Evolutionary conservation across 352 stramenopile genomes (phyloP).

Genomic region (Sclerospora graminicola): DNA sequence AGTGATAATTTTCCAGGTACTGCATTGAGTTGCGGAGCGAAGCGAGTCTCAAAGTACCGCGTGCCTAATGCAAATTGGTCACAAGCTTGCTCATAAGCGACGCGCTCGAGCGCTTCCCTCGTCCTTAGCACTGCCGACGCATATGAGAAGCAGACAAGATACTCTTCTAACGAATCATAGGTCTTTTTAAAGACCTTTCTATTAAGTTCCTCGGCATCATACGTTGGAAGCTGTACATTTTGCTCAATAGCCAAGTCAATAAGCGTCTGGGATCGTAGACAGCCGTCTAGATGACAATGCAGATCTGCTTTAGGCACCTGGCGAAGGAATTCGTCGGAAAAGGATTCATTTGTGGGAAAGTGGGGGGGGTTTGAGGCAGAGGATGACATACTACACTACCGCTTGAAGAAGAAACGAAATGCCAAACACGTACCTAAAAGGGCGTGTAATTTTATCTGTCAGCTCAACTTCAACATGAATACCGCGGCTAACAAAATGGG

Average conservation of each 20-base stretch:
- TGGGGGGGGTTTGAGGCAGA: too few species aligned
- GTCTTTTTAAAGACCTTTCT: conserved; percentile 70
- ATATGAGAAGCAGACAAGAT: conserved; percentile 78
- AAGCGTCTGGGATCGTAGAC: conserved; percentile 67
- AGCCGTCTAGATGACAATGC: conserved; percentile 83
- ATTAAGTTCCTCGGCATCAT: conserved; percentile 47
- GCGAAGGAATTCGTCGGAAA: conserved; percentile 61
- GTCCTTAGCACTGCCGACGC: conserved; percentile 56
- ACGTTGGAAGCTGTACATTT: conserved; percentile 60
- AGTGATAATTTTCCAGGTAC: conserved; percentile 49
- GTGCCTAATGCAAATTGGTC: conserved; percentile 74
- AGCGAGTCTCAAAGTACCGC: conserved; percentile 81
- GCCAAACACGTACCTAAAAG: too few species aligned
- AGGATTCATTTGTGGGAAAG: conserved; percentile 49
- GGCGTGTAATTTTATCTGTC: too few species aligned
- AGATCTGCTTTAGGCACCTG: conserved; percentile 76
- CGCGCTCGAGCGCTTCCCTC: conserved; percentile 56
- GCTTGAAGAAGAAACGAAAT: too few species aligned
- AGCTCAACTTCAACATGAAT: too few species aligned
- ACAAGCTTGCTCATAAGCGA: conserved; percentile 76
- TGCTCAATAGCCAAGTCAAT: conserved; percentile 75
- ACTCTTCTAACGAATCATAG: conserved; percentile 76
- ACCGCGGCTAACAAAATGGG: too few species aligned
- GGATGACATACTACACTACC: too few species aligned
- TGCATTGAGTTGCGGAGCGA: conserved; percentile 75